phyloP scores from a whole-genome alignment of 331 rosid species.

The Spiraea crenata region DNA sequence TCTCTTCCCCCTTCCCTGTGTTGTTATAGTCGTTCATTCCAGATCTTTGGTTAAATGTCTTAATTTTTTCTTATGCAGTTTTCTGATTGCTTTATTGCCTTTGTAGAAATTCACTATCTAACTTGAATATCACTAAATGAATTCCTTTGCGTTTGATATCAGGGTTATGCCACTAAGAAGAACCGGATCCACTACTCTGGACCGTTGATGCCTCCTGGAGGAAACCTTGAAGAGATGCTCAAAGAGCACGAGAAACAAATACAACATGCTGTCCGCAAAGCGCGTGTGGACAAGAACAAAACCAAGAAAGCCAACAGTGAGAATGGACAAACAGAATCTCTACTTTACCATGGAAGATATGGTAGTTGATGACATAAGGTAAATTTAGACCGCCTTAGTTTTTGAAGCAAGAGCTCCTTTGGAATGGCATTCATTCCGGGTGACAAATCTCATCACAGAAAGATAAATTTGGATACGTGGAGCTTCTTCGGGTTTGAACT shows the following conservation, averaged over 20 bases:
- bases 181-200: conserved; percentile 65
- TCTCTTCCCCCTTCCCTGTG: neutral
- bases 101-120: neutral
- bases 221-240: conserved; percentile 73
- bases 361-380: conserved; percentile 32
- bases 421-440: conserved; percentile 13
- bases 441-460: conserved; percentile 17
- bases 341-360: conserved; percentile 42
- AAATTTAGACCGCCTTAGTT: neutral
- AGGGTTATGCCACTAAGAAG: conserved; percentile 50
- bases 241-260: conserved; percentile 81
- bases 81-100: neutral
- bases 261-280: conserved; percentile 74
- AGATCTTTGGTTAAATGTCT: no score
- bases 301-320: conserved; percentile 30
- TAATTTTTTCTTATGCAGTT: neutral
- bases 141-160: conserved; percentile 23
- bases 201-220: conserved; percentile 61
- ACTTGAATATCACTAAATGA: neutral
- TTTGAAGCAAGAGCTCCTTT: conserved; percentile 24
- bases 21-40: neutral
- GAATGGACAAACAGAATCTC: conserved; percentile 50
- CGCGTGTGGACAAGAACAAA: conserved; percentile 56
- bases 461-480: conserved; percentile 10
- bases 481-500: conserved; percentile 22